Base-by-base conservation (phyloP, 1,139 yeast species). In the Eremothecium coryli region DNA sequence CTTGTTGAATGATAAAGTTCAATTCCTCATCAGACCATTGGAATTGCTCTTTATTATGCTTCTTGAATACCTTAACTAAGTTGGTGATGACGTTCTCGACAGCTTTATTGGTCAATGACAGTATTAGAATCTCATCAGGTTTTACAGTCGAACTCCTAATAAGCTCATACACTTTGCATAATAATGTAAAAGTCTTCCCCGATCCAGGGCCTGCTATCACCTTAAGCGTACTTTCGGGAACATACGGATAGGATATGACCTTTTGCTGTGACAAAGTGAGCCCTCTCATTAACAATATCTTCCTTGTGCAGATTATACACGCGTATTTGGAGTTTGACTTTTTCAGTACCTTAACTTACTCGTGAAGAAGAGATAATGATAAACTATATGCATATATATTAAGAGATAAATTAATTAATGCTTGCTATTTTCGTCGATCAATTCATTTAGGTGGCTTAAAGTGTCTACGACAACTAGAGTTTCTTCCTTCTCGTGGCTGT, bases 161-260 rank as follows among this genome's bases (percentile, higher is more conserved):
- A 41, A 77, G 46, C 40, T 68, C 60, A 2, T 70, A 71, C 0
- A 79, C 64, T 39, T 84, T 63, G 27, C 66, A 60, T 2, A 73
- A 70, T 20, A 82, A 46, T 0, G 86, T 76, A 26, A 63, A 61
- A 0, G 93, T 80, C 48, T 82, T 82, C 1, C 93, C 93, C 15
- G 82, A 71, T 3, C 88, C 88, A 1, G 88, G 86, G 0, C 88
- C 86, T 0, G 86, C 81, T 13, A 66, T 61, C 2, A 79, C 62
- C 15, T 71, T 63, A 8, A 78, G 52, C 1, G 77, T 55, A 2
- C 64, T 53, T 17, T 58, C 52, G 4, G 62, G 60, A 2, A 41
- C 45, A 5, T 64, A 54, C 0, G 71, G 68, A 39, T 48, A 50
- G 1, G 48, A 36, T 8, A 72, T 62, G 5, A 68, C 64, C 3